Evolutionary conservation across 305 asterid genomes (phyloP).

Genomic region (Fraxinus floribunda): DNA sequence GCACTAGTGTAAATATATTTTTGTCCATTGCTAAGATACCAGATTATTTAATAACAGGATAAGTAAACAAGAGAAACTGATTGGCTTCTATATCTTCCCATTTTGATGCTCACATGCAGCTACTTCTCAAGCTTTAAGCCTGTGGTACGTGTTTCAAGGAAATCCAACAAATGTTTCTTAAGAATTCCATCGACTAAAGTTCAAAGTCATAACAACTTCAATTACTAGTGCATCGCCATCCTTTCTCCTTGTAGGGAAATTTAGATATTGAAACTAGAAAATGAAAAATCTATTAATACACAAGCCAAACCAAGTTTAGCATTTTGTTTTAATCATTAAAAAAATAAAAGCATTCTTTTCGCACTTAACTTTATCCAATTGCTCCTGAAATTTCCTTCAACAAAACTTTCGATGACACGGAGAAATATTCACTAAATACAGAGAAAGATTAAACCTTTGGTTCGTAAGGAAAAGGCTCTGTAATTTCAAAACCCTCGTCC

Average conservation of each 20-base stretch:
- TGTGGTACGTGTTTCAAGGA: neutral
- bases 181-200: neutral
- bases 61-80: neutral
- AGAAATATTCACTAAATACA: neutral
- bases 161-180: neutral
- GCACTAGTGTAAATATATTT: neutral
- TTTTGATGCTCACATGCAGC: neutral
- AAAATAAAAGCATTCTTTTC: neutral
- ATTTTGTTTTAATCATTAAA: neutral
- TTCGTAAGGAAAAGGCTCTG: neutral
- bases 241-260: neutral
- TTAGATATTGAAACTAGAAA: neutral
- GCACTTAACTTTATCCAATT: neutral
- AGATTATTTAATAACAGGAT: neutral
- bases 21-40: conserved; percentile 4
- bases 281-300: neutral
- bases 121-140: neutral
- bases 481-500: neutral
- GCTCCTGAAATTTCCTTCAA: neutral
- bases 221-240: neutral
- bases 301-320: neutral
- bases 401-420: neutral
- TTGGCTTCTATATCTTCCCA: neutral
- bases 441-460: neutral
- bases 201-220: neutral